Evolutionary conservation across 371 early-diverging fungal species (phyloP).

Genomic region (Mortierella sp.): DNA sequence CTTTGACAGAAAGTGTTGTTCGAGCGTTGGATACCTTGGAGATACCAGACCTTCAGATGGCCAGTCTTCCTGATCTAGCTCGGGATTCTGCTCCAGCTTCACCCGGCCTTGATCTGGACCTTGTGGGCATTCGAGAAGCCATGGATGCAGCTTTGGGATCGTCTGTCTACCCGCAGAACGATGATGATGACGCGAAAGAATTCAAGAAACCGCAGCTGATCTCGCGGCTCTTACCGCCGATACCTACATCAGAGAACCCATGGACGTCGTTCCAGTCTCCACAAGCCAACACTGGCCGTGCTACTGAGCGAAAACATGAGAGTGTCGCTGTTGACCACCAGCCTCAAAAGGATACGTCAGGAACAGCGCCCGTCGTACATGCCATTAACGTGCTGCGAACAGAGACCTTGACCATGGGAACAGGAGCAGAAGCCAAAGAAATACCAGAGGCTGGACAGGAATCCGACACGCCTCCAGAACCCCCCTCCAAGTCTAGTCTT

Average conservation of each 20-base stretch:
- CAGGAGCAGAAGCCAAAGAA: background rate
- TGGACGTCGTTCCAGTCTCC: slow-evolving; percentile 8
- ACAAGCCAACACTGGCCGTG: background rate
- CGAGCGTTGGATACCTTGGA: slow-evolving; percentile 43
- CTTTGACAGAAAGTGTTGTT: slow-evolving; percentile 37
- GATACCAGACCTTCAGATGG: slow-evolving; percentile 25
- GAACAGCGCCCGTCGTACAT: too few species aligned
- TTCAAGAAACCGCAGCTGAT: slow-evolving; percentile 21
- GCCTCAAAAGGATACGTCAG: too few species aligned
- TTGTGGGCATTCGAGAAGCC: background rate
- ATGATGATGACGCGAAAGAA: background rate
- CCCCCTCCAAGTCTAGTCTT: slow-evolving; percentile 39
- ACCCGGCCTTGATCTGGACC: background rate
- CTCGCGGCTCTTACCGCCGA: slow-evolving; percentile 38
- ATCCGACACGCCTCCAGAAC: slow-evolving; percentile 21
- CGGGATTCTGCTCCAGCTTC: background rate
- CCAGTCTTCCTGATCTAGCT: background rate
- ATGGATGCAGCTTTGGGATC: background rate
- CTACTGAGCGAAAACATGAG: background rate
- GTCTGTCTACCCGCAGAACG: background rate
- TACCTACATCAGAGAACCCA: slow-evolving; percentile 34
- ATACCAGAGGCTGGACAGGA: background rate
- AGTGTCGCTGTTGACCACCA: background rate
- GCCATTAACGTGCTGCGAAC: too few species aligned
- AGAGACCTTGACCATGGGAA: slow-evolving; percentile 2